These are phyloP conservation scores for Puccinia polysora DNA, from an alignment of 1,284 basidiomycete genomes.

Conservation along the genomic window DNA sequence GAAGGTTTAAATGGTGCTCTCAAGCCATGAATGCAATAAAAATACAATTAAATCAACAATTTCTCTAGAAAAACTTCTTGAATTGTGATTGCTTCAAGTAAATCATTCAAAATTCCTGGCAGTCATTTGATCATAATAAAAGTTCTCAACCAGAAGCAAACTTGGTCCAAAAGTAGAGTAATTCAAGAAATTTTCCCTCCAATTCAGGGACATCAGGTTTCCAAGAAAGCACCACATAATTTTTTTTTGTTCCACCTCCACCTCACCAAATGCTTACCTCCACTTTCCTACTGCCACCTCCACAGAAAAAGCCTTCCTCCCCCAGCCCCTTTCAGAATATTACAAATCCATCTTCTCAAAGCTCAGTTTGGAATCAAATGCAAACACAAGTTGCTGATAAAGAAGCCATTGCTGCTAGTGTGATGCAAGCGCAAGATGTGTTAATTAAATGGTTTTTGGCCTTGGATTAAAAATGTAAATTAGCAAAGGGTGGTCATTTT, in stretches of 20 bases:
- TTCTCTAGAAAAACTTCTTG: too few species aligned
- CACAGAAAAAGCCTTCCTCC: neutral
- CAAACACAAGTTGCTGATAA: constrained; percentile 65
- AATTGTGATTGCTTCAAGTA: too few species aligned
- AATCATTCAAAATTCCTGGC: constrained; percentile 32
- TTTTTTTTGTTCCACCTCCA: neutral
- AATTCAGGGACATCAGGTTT: neutral
- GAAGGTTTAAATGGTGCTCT: too few species aligned
- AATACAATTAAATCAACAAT: too few species aligned
- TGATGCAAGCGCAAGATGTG: constrained; percentile 65
- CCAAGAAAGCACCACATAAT: constrained; percentile 1
- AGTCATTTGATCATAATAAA: constrained; percentile 36
- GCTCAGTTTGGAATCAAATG: constrained; percentile 52
- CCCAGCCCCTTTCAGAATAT: neutral
- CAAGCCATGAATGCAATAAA: too few species aligned
- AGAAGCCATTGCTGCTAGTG: constrained; percentile 60
- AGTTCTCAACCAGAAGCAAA: neutral
- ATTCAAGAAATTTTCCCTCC: neutral
- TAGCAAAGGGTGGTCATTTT: constrained; percentile 3
- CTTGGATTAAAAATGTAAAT: constrained; percentile 56
- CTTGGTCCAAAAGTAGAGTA: neutral
- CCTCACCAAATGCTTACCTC: constrained; percentile 39
- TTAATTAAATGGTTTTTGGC: constrained; percentile 82
- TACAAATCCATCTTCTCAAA: constrained; percentile 41
- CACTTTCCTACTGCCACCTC: constrained; percentile 31